A percentile compares a stretch with the other conserved stretches of the same genome.
Conservation (phyloP, 176 grass and related monocot species). For the Triticum urartu region DNA sequence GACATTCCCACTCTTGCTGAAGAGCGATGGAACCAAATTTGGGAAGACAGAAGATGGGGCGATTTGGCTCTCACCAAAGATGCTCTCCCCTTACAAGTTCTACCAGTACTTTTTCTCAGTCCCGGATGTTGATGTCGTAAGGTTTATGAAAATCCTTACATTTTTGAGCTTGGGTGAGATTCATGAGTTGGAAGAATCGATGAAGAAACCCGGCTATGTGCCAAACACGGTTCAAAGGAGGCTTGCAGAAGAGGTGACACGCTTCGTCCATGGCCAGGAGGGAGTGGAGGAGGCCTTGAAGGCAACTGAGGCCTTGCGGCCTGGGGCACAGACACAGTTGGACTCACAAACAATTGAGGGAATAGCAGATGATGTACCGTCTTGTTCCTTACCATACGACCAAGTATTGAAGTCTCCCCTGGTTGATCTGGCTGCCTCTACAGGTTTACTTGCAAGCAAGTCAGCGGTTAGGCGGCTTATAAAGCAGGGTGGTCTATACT, state of each 20-base stretch:
- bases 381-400: slow-evolving; percentile 64
- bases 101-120: slow-evolving; percentile 90
- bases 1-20: slow-evolving; percentile 87
- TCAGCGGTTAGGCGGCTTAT: slow-evolving; percentile 65
- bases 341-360: slow-evolving; percentile 73
- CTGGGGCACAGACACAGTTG: slow-evolving; percentile 69
- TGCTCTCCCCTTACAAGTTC: slow-evolving; percentile 92
- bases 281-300: slow-evolving; percentile 82
- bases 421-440: slow-evolving; percentile 83
- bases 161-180: slow-evolving; percentile 88
- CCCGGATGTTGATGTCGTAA: slow-evolving; percentile 68
- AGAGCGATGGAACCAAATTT: slow-evolving; percentile 86
- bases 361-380: slow-evolving; percentile 85
- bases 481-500: slow-evolving; percentile 89
- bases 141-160: slow-evolving; percentile 79
- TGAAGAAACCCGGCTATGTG: slow-evolving; percentile 74
- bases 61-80: slow-evolving; percentile 68
- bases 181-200: slow-evolving; percentile 65
- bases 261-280: slow-evolving; percentile 85
- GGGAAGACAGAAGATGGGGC: slow-evolving; percentile 89
- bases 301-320: slow-evolving; percentile 77
- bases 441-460: slow-evolving; percentile 74
- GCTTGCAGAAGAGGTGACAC: slow-evolving; percentile 91
- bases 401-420: slow-evolving; percentile 81
- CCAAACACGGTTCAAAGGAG: slow-evolving; percentile 72